Evolutionary conservation across 176 grass and related monocot genomes (phyloP), one percentile per base, ranked within the genome.

Genomic region (Thinopyrum elongatum): DNA sequence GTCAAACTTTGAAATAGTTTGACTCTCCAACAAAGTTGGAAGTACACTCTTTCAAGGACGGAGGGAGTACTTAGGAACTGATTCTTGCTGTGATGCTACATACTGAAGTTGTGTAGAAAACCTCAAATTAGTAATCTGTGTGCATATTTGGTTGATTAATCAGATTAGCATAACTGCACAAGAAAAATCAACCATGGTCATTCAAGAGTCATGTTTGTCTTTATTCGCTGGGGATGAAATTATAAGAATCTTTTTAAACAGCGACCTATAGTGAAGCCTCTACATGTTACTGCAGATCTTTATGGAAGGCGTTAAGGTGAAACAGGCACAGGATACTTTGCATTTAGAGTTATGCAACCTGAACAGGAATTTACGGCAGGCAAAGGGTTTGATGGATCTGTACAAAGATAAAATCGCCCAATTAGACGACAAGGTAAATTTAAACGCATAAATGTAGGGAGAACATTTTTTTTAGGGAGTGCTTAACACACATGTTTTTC

Each of bases 241-340:
- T 28, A 38, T 16, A 55, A 33, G 25, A 74, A 47, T 23, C 8
- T 36, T 53, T 76, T 77, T 28, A 21, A 76, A 72, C 8, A 44
- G 33, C 42, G 10, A 36, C 83, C 6, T 57, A 8, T 53, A 57
- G 57, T 29, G 4, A n/a, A 17, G n/a, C 38, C 67, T 68, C 42
- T 85, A 55, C 34, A 3, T 57, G 7, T 44, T 78, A 72, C 21
- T 88, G 65, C 82, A 99, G 97, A 86, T 99, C 68, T 91, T 97
- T 81, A 93, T 94, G 85, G 90, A 94, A 39, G 91, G 92, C 28
- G 59, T 96, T 23, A 92, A 85, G 92, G 90, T 83, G 73, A 91
- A 85, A 81, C 90, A 91, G 61, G 75, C 70, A 15, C 85, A 91
- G 16, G 87, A 94, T 82, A 83, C 80, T 41, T 77, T 99, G 77